Percentiles rank a stretch among this genome's conserved stretches.
Conservation (phyloP, 1,284 basidiomycete species). For the Rhodotorula glutinis region DNA sequence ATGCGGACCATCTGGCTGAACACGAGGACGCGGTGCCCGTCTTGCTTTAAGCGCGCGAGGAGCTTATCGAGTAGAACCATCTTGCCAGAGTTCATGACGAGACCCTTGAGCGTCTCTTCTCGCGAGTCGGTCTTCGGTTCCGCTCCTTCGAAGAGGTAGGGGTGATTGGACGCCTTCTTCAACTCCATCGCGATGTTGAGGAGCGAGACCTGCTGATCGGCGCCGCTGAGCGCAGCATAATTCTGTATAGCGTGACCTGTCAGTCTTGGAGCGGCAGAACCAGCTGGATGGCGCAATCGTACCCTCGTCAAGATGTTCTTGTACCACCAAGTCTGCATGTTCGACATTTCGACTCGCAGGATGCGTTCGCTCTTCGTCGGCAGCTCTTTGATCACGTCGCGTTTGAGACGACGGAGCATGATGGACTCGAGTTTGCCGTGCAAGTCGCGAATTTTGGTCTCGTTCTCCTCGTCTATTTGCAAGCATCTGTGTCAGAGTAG, state of each 20-base stretch:
- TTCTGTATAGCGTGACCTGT: slow-evolving; percentile 67
- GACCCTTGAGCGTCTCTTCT: slow-evolving; percentile 63
- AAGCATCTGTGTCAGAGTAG: no score
- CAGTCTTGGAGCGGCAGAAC: no score
- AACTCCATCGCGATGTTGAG: slow-evolving; percentile 95
- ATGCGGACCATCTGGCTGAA: slow-evolving; percentile 98
- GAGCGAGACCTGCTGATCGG: slow-evolving; percentile 80
- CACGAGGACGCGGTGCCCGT: slow-evolving; percentile 53
- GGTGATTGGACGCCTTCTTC: slow-evolving; percentile 97
- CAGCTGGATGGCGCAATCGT: background rate
- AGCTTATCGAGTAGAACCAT: slow-evolving; percentile 54
- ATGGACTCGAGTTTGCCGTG: slow-evolving; percentile 89
- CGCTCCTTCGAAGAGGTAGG: slow-evolving; percentile 95
- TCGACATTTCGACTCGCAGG: slow-evolving; percentile 94
- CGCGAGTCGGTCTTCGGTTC: slow-evolving; percentile 67
- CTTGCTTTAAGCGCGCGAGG: slow-evolving; percentile 50
- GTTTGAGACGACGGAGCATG: slow-evolving; percentile 93
- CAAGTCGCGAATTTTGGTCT: slow-evolving; percentile 88
- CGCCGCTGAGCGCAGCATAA: slow-evolving; percentile 82
- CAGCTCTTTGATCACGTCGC: slow-evolving; percentile 93
- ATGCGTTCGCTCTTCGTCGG: slow-evolving; percentile 99
- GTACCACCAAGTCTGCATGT: slow-evolving; percentile 96
- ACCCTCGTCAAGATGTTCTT: slow-evolving; percentile 98
- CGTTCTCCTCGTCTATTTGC: slow-evolving; percentile 78
- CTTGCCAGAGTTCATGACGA: slow-evolving; percentile 54